These are phyloP conservation scores for Flaveria brownii DNA, from an alignment of 129 eudicot genomes.

Conservation along the genomic window DNA sequence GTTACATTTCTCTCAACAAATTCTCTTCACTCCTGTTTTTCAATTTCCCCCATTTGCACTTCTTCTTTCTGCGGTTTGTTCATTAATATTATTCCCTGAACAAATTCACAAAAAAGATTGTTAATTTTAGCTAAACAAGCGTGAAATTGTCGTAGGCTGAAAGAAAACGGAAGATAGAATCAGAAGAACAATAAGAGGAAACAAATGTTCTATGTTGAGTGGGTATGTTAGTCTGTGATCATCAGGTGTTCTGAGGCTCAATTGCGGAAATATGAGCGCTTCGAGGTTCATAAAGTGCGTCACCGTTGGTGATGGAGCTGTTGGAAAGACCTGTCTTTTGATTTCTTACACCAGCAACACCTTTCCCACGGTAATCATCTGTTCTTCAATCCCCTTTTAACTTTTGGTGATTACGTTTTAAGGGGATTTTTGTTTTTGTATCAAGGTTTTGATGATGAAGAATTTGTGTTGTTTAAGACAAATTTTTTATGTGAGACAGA, in stretches of 20 bases:
- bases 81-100: conserved; percentile 6
- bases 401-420: neutral
- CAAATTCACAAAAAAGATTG: neutral
- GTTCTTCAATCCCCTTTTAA: neutral
- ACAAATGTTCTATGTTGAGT: neutral
- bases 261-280: conserved; percentile 77
- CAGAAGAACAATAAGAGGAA: neutral
- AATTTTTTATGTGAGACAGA: too few relatives aligned
- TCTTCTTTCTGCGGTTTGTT: conserved; percentile 41
- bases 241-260: conserved; percentile 52
- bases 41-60: conserved; percentile 7
- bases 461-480: too few relatives aligned
- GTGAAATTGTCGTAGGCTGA: neutral
- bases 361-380: conserved; percentile 73
- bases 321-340: conserved; percentile 92
- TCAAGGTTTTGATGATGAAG: neutral
- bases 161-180: neutral
- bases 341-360: conserved; percentile 99
- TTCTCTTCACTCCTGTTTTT: conserved; percentile 3
- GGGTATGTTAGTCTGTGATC: neutral
- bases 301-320: conserved; percentile 98
- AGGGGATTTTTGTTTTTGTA: neutral
- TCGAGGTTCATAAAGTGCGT: conserved; percentile 93
- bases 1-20: conserved; percentile 10
- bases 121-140: neutral